phyloP scores from a whole-genome alignment of 495 filamentous ascomycete genomes.

The Coniosporium apollinis region DNA sequence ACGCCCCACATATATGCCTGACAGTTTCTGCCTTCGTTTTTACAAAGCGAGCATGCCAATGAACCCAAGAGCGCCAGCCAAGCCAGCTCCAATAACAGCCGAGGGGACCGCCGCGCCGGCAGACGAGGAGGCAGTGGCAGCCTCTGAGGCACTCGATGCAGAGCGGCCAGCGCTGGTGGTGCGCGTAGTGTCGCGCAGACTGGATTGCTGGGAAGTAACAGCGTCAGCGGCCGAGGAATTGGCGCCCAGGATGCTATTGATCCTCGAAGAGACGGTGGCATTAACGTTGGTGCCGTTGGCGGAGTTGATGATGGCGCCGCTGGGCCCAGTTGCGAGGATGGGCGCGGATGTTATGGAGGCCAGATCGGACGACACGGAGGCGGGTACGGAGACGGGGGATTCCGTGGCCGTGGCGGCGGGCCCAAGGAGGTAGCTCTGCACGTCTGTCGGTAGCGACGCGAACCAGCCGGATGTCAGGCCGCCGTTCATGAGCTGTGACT shows the following conservation, averaged over 20 bases:
- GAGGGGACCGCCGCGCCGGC: slow-evolving; percentile 18
- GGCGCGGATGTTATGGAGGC: not conserved
- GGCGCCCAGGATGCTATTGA: slow-evolving; percentile 1
- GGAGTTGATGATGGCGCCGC: slow-evolving; percentile 1
- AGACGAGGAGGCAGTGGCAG: slow-evolving; percentile 9
- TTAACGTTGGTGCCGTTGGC: slow-evolving; percentile 2
- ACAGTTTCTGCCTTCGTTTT: slow-evolving; percentile 1
- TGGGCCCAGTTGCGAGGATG: not conserved
- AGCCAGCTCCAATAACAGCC: slow-evolving; percentile 18
- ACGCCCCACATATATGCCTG: not conserved
- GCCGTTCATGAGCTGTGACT: slow-evolving; percentile 11
- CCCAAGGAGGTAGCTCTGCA: slow-evolving; percentile 13
- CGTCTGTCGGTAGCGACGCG: slow-evolving; percentile 9
- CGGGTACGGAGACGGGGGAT: too few species aligned
- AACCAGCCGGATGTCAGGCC: slow-evolving; percentile 15
- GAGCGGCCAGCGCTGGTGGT: slow-evolving; percentile 1
- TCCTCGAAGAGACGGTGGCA: slow-evolving; percentile 1
- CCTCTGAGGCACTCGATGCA: not conserved
- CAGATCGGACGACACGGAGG: too few species aligned
- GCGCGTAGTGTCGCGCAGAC: not conserved
- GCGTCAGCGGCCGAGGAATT: not conserved
- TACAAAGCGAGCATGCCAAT: slow-evolving; percentile 25
- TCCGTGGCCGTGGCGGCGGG: slow-evolving; percentile 3
- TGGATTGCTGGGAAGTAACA: not conserved
- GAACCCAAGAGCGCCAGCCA: slow-evolving; percentile 22